phyloP scores from a whole-genome alignment of 345 rosid species.

The Mercurialis annua region DNA sequence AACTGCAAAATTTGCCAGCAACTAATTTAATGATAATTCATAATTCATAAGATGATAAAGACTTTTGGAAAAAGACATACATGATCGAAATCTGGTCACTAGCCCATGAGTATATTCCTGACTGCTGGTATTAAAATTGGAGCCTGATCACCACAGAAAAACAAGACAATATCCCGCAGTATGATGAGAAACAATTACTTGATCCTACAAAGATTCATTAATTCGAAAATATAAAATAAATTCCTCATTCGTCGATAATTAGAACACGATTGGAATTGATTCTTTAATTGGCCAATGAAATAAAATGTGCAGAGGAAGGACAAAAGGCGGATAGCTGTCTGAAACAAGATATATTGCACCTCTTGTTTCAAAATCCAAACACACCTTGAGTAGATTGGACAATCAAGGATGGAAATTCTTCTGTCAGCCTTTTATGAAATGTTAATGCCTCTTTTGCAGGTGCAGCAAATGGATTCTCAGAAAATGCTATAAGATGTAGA shows the following conservation, averaged over 20 bases:
- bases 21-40: constrained; percentile 25
- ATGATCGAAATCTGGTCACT: constrained; percentile 65
- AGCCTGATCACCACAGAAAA: constrained; percentile 43
- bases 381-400: constrained; percentile 81
- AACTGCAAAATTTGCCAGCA: constrained; percentile 42
- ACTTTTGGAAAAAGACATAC: constrained; percentile 33
- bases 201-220: neutral
- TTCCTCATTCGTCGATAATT: neutral
- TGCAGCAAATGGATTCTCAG: constrained; percentile 44
- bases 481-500: constrained; percentile 62
- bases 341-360: neutral
- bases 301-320: neutral
- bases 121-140: constrained; percentile 59
- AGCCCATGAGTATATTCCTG: constrained; percentile 66
- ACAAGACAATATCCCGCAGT: neutral
- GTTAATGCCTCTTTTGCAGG: constrained; percentile 59
- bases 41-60: constrained; percentile 1
- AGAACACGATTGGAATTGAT: neutral
- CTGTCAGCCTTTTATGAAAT: constrained; percentile 44
- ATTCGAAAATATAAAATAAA: neutral
- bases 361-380: constrained; percentile 6
- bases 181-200: neutral
- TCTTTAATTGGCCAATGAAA: neutral
- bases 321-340: constrained; percentile 7
- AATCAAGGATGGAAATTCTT: constrained; percentile 59